A percentile compares a stretch with the other conserved stretches of the same genome.
Conservation (phyloP, 805 yeast species). For the Citeromyces nyonsensis region DNA sequence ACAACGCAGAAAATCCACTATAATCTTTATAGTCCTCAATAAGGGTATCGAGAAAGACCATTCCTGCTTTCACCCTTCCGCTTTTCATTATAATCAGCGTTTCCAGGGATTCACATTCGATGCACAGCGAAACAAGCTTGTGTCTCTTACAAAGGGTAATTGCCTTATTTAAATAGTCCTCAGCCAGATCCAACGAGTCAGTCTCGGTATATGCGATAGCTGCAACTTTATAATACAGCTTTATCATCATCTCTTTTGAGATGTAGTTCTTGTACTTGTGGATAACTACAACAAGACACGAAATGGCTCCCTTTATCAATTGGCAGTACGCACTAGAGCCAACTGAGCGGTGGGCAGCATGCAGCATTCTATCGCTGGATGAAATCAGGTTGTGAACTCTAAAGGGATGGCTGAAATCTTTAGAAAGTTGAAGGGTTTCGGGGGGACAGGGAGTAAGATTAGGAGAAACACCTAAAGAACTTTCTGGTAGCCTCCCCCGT, state of each 20-base stretch:
- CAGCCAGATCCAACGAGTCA: slow-evolving; percentile 21
- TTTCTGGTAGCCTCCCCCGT: no score
- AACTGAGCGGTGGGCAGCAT: neutral
- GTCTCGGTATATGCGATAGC: slow-evolving; percentile 24
- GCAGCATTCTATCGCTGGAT: slow-evolving; percentile 1
- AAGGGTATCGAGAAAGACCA: slow-evolving; percentile 13
- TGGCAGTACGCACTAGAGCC: slow-evolving; percentile 10
- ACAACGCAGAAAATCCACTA: slow-evolving; percentile 10
- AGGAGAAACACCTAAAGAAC: no score
- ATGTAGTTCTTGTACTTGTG: slow-evolving; percentile 14
- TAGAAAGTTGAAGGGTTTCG: no score
- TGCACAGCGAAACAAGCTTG: slow-evolving; percentile 9
- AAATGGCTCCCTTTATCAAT: slow-evolving; percentile 18
- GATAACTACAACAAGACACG: slow-evolving; percentile 17
- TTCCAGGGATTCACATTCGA: slow-evolving; percentile 19
- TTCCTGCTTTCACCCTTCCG: slow-evolving; percentile 9
- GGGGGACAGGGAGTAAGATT: no score
- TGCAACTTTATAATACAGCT: slow-evolving; percentile 19
- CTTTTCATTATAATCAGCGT: slow-evolving; percentile 18
- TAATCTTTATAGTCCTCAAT: slow-evolving; percentile 6
- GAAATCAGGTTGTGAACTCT: slow-evolving; percentile 1
- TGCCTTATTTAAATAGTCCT: slow-evolving; percentile 18
- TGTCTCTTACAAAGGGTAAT: slow-evolving; percentile 14
- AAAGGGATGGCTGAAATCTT: no score
- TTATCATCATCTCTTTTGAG: slow-evolving; percentile 16